Evolutionary conservation across 1,139 yeast genomes (phyloP).

Genomic region (Lodderomyces pseudojiufengensis): DNA sequence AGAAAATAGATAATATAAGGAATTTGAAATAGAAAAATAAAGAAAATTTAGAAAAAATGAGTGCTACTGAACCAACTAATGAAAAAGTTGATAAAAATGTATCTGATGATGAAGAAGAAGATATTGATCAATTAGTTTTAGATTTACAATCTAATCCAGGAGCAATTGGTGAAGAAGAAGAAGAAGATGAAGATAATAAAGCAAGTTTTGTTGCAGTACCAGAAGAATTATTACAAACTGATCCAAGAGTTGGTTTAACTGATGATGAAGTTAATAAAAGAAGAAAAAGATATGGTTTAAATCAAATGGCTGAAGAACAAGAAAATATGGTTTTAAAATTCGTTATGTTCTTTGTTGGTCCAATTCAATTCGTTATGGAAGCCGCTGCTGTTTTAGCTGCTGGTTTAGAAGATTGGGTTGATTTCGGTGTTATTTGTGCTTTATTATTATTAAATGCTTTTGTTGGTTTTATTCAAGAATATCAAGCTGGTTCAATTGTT

Average conservation of each 20-base stretch:
- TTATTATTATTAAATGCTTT: conserved; percentile 82
- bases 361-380: conserved; percentile 99
- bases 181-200: conserved; percentile 51
- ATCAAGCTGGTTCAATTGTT: conserved; percentile 95
- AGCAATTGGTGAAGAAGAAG: conserved; percentile 30
- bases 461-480: conserved; percentile 97
- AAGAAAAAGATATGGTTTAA: conserved; percentile 90
- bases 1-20: too few relatives aligned
- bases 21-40: too few relatives aligned
- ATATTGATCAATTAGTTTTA: conserved; percentile 82
- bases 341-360: conserved; percentile 92
- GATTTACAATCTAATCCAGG: conserved; percentile 85
- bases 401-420: conserved; percentile 99
- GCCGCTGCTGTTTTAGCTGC: conserved; percentile 97
- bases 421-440: conserved; percentile 96
- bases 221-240: conserved; percentile 85
- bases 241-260: conserved; percentile 75
- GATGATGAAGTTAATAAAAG: conserved; percentile 79
- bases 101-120: conserved; percentile 72
- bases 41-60: conserved; percentile 21
- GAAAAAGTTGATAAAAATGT: conserved; percentile 47
- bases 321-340: conserved; percentile 83
- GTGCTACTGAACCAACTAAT: conserved; percentile 50
- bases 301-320: conserved; percentile 92
- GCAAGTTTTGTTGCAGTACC: conserved; percentile 72